Base-by-base conservation (phyloP, 1,284 basidiomycete species). In the Boletus smithii region DNA sequence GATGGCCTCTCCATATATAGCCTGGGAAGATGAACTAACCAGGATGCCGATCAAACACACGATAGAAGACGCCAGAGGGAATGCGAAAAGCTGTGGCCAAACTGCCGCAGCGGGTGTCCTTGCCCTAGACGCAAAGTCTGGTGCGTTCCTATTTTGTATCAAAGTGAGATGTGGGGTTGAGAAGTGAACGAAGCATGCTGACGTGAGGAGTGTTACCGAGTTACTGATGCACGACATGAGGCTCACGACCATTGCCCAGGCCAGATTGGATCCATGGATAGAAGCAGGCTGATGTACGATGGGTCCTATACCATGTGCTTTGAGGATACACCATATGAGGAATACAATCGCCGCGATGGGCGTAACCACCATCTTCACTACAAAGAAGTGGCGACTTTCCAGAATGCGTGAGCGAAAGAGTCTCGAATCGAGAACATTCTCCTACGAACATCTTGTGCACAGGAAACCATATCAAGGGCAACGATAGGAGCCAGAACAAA, bases 41-140 rank as follows among this genome's bases (percentile, higher is more conserved):
- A 91, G 82, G 62, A 94, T 88, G 6, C 90, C 91, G 49, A 93
- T 74, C 70, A 94, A 86, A 55, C 82, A 85, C 49, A 90, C 87
- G 52, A 92, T 67, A 26, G 80, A 81, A 67, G 91, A 91, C 0
- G 81, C 79, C 36, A 91, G 55, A 0, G 91, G 91, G 30, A 92
- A 76, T 0, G 87, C 77, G 52, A 89, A 67, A 43, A 84, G 70
- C 64, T 91, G 89, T 17, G 89, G 85, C 63, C 77, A 77, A 20
- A 87, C 68, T 7, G 85, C 85, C 20, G 83, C 85, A 6, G 74
- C 73, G 6, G 88, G 85, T 8, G 73, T 77, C 50, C 70, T 74
- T 5, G 88, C 84, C 39, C 88, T 81, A 36, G 84, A 87, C 5
- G 88, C 83, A 62, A 91, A 91, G 63, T 88, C 85, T 6, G 84